phyloP scores from a whole-genome alignment of 73 alveolate genomes.

The Paramecium sexaurelia region DNA sequence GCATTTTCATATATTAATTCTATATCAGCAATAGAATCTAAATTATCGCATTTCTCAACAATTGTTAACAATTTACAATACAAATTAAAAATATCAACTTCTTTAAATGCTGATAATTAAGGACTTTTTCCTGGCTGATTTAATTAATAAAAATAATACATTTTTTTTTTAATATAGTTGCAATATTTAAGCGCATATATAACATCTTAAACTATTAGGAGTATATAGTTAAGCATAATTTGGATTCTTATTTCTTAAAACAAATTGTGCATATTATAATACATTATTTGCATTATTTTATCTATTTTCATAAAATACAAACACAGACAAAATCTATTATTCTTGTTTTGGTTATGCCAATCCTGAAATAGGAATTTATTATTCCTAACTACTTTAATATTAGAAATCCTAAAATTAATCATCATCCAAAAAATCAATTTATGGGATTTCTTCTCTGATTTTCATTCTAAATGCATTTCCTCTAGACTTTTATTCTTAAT shows the following conservation, averaged over 20 bases:
- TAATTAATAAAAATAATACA: background rate
- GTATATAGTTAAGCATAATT: background rate
- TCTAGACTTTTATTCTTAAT: slow-evolving; percentile 60
- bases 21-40: slow-evolving; percentile 12
- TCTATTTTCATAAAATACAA: background rate
- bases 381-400: background rate
- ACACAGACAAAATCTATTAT: background rate
- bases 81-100: background rate
- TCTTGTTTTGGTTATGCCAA: background rate
- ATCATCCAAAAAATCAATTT: slow-evolving; percentile 49
- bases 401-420: background rate
- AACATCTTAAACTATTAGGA: slow-evolving; percentile 19
- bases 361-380: background rate
- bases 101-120: slow-evolving; percentile 23
- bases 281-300: slow-evolving; percentile 13
- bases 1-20: slow-evolving; percentile 52
- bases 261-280: slow-evolving; percentile 1
- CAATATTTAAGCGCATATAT: slow-evolving; percentile 30
- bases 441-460: slow-evolving; percentile 65
- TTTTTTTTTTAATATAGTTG: background rate
- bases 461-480: slow-evolving; percentile 66
- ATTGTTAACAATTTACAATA: slow-evolving; percentile 47
- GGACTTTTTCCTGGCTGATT: background rate
- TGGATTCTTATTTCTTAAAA: slow-evolving; percentile 32
- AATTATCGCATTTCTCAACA: slow-evolving; percentile 26